Evolutionary conservation across 2,329 filamentous ascomycete genomes (phyloP), one percentile per base, ranked within the genome.

Genomic region (Domatiomyces globalis): DNA sequence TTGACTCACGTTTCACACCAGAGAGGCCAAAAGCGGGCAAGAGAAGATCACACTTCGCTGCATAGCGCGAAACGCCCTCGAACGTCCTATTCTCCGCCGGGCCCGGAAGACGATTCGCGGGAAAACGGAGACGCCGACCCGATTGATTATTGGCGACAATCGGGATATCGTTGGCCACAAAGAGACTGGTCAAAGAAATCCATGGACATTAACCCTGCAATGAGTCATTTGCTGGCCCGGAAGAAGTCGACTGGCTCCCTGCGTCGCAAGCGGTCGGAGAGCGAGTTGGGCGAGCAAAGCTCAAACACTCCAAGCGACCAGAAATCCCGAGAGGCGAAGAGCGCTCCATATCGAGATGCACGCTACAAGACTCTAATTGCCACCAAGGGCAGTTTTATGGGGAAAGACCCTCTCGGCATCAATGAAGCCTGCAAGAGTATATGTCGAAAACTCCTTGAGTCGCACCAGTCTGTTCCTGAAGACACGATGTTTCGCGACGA

Each of bases 401-500:
- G 48, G 25, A 25, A 58, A 17, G 50, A 49, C 44, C 49, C 49
- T 10, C 42, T 5, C 18, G 39, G 19, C n/a, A 18, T 47, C 22
- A 8, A 15, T 10, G 7, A 29, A 2, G 33, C 17, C 1, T 51
- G 7, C 39, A 51, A 20, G 39, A 15, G 10, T 12, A 5, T 67
- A 63, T 43, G 62, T 19, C 18, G 39, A 7, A 2, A n/a, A 52
- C 45, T 55, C 1, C 33, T 57, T 1, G 25, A 15, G 1, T 18
- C 3, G n/a, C 29, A 53, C 8, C 51, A 51, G 43, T n/a, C n/a
- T 18, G 36, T 51, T 1, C 51, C 53, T 39, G 27, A 46, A 15
- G 51, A 65, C 45, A 60, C 66, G 2, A 47, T 65, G 36, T 69
- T 69, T 58, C 51, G 52, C 22, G 64, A 68, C 52, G 58, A 66